phyloP scores from a whole-genome alignment of 1,139 yeast genomes.

The Candida frijolesensis region DNA sequence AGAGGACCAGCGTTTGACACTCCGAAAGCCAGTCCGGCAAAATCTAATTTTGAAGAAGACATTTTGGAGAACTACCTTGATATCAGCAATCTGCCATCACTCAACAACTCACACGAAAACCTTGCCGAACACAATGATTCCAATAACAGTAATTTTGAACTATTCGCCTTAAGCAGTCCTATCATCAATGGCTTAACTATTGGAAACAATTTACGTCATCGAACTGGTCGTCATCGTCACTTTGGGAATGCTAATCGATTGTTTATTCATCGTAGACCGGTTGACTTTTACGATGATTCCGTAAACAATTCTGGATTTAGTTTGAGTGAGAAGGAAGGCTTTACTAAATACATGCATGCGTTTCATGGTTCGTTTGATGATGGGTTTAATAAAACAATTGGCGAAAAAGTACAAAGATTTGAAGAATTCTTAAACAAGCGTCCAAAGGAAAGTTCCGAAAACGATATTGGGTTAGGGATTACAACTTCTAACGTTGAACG shows the following conservation, averaged over 20 bases:
- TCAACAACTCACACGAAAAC: constrained; percentile 1
- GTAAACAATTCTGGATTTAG: neutral
- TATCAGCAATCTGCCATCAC: constrained; percentile 14
- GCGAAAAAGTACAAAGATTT: constrained; percentile 19
- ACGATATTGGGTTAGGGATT: constrained; percentile 15
- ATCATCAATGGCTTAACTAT: constrained; percentile 41
- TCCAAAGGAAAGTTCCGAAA: neutral
- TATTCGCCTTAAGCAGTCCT: constrained; percentile 38
- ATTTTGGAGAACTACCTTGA: constrained; percentile 40
- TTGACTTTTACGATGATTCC: constrained; percentile 5
- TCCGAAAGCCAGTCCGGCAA: constrained; percentile 14
- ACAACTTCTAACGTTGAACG: neutral
- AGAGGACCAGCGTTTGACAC: constrained; percentile 22
- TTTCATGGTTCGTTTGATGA: constrained; percentile 40
- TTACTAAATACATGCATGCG: constrained; percentile 18
- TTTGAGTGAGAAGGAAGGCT: constrained; percentile 5
- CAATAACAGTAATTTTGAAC: constrained; percentile 18
- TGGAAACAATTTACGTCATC: constrained; percentile 31
- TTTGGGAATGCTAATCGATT: constrained; percentile 16
- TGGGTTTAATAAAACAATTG: constrained; percentile 21
- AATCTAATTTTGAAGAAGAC: constrained; percentile 23
- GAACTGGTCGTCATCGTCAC: constrained; percentile 13
- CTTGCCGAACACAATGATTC: neutral
- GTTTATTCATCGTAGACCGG: constrained; percentile 22
- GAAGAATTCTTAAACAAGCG: constrained; percentile 16